Evolutionary conservation across 2,329 filamentous ascomycete species (phyloP), one percentile per base, ranked within the genome.

Genomic region (Ampelomyces quisqualis): DNA sequence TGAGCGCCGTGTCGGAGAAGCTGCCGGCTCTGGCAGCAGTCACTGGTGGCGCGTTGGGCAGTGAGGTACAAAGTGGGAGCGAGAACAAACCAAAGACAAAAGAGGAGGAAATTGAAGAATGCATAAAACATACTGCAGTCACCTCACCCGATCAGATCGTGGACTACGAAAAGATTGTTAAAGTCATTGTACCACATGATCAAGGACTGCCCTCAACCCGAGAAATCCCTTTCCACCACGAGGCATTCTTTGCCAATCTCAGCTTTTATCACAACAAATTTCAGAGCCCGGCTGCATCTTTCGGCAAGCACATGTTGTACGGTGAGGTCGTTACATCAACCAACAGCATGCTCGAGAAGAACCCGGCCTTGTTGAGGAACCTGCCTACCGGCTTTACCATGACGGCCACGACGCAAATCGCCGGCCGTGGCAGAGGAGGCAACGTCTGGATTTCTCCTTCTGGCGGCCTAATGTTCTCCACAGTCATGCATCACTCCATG

Each of bases 391-490:
- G 93, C n/a, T 90, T 95, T 64, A 95, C 90, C 0, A 76, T 88
- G 8, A 85, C 86, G 1, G 91, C 93, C 1, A 93, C 90, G 0
- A 89, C 86, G 0, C 91, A 97, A 67, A 76, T 96, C 5, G 88
- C 90, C 0, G 93, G 85, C 6, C 83, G 93, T 24, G 93, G 93
- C 6, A 85, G 93, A 7, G 93, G 93, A 3, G 84, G 79, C 21
- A 98, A 98, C 57, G 88, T 96, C 45, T 98, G 93, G 93, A 82
- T 98, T 4, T 89, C 90, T 0, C 93, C 93, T 1, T 80, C 87
- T 0, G 93, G 93, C 1, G 82, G 82, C 23, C 77, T 97, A 5
- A 86, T 96, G 65, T 93, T 95, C 71, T 95, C 89, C 7, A 89
- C 85, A 0, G 82, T 94, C 26, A 81, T 98, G 52, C 87, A 88